Evolutionary conservation across 176 grass and related monocot species (phyloP).

Genomic region (Chloris gayana): DNA sequence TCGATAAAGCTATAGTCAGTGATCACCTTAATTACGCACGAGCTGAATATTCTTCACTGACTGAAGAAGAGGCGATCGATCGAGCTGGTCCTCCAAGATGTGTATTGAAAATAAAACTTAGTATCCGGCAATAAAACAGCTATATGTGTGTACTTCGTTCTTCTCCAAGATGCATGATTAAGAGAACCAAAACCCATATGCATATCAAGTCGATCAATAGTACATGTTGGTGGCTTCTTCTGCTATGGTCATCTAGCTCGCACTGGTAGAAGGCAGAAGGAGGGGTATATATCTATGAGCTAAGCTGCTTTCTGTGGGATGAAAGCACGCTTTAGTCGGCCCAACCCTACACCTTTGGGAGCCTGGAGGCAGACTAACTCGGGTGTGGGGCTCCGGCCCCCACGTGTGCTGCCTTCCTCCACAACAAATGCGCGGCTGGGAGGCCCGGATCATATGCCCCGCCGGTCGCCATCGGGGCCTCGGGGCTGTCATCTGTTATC

Average conservation of each 20-base stretch:
- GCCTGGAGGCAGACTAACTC: conserved; percentile 1
- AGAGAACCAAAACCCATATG: neutral
- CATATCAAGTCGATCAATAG: neutral
- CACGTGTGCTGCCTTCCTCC: conserved; percentile 35
- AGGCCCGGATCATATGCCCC: conserved; percentile 30
- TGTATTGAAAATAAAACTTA: neutral
- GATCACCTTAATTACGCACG: neutral
- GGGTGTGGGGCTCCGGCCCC: neutral
- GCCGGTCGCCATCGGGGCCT: neutral
- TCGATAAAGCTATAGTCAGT: neutral
- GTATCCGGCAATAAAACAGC: neutral
- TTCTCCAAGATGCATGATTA: neutral
- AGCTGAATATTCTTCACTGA: neutral
- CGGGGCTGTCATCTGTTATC: neutral
- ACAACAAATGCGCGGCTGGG: conserved; percentile 19
- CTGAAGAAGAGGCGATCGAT: neutral
- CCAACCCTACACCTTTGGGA: neutral
- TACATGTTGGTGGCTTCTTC: neutral
- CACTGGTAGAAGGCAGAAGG: neutral
- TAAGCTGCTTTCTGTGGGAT: neutral
- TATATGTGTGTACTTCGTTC: neutral
- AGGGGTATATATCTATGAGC: neutral
- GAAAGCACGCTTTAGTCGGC: neutral
- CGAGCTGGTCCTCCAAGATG: neutral
- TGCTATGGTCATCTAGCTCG: neutral